phyloP scores from a whole-genome alignment of 1,284 basidiomycete species.

The Cryptococcus sp. region DNA sequence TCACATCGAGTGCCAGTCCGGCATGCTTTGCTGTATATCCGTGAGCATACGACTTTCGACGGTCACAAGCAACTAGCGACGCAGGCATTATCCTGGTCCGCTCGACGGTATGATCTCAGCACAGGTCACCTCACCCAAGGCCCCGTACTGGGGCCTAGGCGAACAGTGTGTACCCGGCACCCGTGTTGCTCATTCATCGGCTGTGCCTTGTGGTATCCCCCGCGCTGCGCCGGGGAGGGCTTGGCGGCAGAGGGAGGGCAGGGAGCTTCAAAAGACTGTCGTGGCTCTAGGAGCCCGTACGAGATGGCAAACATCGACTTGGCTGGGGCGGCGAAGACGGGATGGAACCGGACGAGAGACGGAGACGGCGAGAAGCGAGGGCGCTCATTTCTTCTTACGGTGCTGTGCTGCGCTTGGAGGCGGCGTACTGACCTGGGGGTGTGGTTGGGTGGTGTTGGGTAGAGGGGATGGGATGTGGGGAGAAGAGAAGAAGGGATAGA shows the following conservation, averaged over 20 bases:
- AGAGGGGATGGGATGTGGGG: too few species aligned
- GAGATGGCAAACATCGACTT: too few species aligned
- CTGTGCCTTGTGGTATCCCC: slow-evolving; percentile 7
- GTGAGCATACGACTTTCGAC: not conserved
- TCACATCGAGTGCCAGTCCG: slow-evolving; percentile 45
- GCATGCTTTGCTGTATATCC: slow-evolving; percentile 10
- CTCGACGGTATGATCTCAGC: slow-evolving; percentile 54
- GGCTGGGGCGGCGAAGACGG: too few species aligned
- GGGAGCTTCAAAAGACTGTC: slow-evolving; percentile 1
- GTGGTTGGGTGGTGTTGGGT: too few species aligned
- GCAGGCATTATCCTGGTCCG: slow-evolving; percentile 53
- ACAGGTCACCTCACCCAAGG: slow-evolving; percentile 18
- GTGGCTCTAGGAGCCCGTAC: not conserved
- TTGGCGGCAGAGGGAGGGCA: not conserved
- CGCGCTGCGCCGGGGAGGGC: not conserved
- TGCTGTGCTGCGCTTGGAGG: too few species aligned
- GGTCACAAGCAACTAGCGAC: slow-evolving; percentile 47
- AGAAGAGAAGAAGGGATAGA: too few species aligned
- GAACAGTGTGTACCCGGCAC: slow-evolving; percentile 34
- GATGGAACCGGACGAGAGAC: too few species aligned
- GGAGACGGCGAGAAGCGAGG: too few species aligned
- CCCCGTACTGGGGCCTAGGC: not conserved
- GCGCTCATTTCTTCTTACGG: too few species aligned
- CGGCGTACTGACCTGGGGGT: too few species aligned
- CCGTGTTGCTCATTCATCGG: slow-evolving; percentile 42